These are phyloP conservation scores for Lentinula boryana DNA, from an alignment of 768 basidiomycete species.

Conservation along the genomic window DNA sequence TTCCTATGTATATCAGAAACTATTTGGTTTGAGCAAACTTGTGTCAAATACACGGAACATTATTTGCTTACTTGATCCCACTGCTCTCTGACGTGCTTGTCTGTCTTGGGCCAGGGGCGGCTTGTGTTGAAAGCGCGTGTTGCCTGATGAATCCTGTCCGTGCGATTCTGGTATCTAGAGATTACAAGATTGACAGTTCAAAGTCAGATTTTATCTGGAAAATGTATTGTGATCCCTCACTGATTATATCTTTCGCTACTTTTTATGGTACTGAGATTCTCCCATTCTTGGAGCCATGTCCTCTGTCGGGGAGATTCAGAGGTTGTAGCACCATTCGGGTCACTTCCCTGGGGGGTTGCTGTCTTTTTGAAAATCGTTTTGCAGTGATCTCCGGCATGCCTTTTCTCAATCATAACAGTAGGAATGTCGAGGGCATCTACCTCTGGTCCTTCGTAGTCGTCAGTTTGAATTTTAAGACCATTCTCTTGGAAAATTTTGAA, in stretches of 20 bases:
- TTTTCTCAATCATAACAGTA: conserved; percentile 48
- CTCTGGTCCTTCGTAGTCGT: conserved; percentile 50
- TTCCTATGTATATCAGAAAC: conserved; percentile 59
- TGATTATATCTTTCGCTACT: conserved; percentile 37
- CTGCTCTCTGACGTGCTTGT: conserved; percentile 33
- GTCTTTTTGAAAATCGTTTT: conserved; percentile 41
- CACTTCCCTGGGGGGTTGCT: background rate
- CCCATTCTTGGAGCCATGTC: conserved; percentile 74
- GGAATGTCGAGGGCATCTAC: conserved; percentile 63
- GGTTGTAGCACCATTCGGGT: too few species aligned
- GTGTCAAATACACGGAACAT: background rate
- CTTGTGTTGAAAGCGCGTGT: conserved; percentile 16
- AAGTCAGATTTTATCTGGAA: background rate
- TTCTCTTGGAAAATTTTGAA: conserved; percentile 52
- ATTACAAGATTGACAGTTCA: background rate
- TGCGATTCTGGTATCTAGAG: background rate
- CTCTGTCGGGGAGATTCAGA: conserved; percentile 5
- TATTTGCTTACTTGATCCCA: conserved; percentile 62
- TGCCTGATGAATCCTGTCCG: conserved; percentile 20
- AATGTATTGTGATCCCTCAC: conserved; percentile 29
- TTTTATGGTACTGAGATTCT: conserved; percentile 48
- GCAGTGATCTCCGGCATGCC: conserved; percentile 49
- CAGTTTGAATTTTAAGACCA: conserved; percentile 45
- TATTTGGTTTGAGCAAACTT: conserved; percentile 16
- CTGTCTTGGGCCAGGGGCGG: conserved; percentile 21